Base-by-base conservation (phyloP, 2,329 filamentous ascomycete species). In the Sarocladium oryzae region DNA sequence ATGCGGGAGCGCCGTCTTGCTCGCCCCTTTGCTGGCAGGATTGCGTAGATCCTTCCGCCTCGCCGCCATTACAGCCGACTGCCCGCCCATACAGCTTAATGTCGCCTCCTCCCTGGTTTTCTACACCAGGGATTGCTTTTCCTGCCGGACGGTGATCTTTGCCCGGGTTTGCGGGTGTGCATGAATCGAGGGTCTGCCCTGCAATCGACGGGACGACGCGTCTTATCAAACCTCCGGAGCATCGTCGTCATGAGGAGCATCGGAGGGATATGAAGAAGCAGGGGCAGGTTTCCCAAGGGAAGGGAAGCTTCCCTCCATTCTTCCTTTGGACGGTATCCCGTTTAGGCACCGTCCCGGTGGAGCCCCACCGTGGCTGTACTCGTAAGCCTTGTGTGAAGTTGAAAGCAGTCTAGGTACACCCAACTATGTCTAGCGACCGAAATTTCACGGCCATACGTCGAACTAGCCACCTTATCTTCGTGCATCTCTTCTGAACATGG, bases 71-170 rank as follows among this genome's bases (percentile, higher is more conserved):
- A n/a, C n/a, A n/a, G n/a, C n/a, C n/a, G n/a, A n/a, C n/a, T n/a
- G n/a, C n/a, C n/a, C n/a, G n/a, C n/a, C n/a, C n/a, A n/a, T n/a
- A n/a, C n/a, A n/a, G n/a, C n/a, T n/a, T n/a, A n/a, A n/a, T n/a
- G n/a, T n/a, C n/a, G n/a, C n/a, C n/a, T n/a, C n/a, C n/a, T n/a
- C n/a, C n/a, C n/a, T n/a, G n/a, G n/a, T n/a, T n/a, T n/a, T n/a
- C n/a, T n/a, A n/a, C n/a, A n/a, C n/a, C n/a, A n/a, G n/a, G n/a
- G n/a, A n/a, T n/a, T 37, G 5, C 7, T n/a, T 15, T 10, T 24
- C 9, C 40, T 43, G 40, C 40, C 7, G n/a, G 23, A 43, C 40
- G 40, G 21, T 43, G 40, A 43, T 43, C 40, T 43, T 43, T 43
- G 21, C 40, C 35, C 40, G 7, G 21, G 16, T n/a, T 28, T 11